Evolutionary conservation across 2,329 filamentous ascomycete species (phyloP), one percentile per base, ranked within the genome.

Genomic region (Aspergillus fumigatiaffinis): DNA sequence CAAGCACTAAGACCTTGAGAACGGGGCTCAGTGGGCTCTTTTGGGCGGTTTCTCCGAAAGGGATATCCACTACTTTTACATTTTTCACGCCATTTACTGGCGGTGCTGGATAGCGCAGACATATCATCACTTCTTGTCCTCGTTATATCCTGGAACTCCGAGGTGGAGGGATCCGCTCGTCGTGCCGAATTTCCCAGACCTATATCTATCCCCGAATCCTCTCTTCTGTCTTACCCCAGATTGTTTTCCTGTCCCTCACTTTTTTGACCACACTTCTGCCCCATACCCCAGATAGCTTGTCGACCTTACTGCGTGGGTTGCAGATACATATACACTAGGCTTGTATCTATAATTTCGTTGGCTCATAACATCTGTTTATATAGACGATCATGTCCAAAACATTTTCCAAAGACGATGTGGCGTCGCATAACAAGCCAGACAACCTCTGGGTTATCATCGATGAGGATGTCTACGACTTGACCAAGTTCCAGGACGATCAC

Each of bases 401-500:
- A 29, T 97, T 96, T 75, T 89, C 87, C 54, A 82, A 87, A 64
- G 84, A 84, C 79, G 92, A 97, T 73, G 93, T 99, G 62, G 87
- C 92, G 72, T 86, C 89, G 77, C 92, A 97, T 77, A 96, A 91
- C 82, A 96, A 93, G 79, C 77, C 87, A 49, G 86, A 91, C 71
- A 88, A 87, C 72, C 82, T 97, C 60, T 97, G 87, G 85, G 90
- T 97, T 70, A 85, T 95, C 63, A 87, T 97, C 65, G 93, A 97
- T 66, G 89, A 92, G 68, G 93, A 97, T 76, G 93, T 97, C 65
- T 97, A 96, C 76, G 93, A 99, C 72, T 74, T 97, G 68, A 96
- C 92, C 67, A 92, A 87, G 71, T 93, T 93, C 74, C 88, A 91
- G 73, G 87, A 92, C 59, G 89, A 92, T 64, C 90, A 93, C 74